Base-by-base conservation (phyloP, 2,329 filamentous ascomycete species). In the Apiospora sp. region DNA sequence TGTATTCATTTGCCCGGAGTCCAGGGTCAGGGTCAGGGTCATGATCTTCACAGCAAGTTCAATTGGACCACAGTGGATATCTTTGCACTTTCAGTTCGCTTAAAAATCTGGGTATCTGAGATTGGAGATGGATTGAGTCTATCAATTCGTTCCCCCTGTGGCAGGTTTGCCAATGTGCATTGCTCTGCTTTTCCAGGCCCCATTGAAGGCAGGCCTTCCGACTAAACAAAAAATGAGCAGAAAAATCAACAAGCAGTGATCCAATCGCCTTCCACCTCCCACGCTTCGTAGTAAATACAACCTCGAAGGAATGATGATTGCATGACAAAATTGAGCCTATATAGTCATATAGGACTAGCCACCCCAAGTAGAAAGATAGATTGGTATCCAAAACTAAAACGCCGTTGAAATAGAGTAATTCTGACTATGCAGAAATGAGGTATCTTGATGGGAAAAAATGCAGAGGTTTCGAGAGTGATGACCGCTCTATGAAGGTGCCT, bases 151-250 rank as follows among this genome's bases (percentile, higher is more conserved):
- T n/a, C 14, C 58, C 58, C 58, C 58, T 41, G 58, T n/a, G 58
- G 58, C 58, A 64, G 58, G 58, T 64, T 64, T 64, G 58, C 58
- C 58, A 64, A 41, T 64, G 58, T 64, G 34, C 58, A 64, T 64
- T 2, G 58, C 58, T 64, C 30, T 41, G 30, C 58, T 41, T 64
- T 64, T 64, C 14, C 34, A 2, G 34, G 14, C 30, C 22, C 34
- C 34, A 14, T 64, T 7, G 13, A 22, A 22, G 30, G 58, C 30
- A 24, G 34, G 58, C 34, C 58, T 64, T 41, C 12, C 34, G 12
- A 64, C 58, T n/a, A n/a, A 64, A 14, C 30, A 41, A 14, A 41
- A 41, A 64, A 64, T 2, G 30, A n/a, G 44, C n/a, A n/a, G 19
- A 22, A 7, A 34, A 58, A 34, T 19, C 34, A 22, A 14, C 34